Base-by-base conservation (phyloP, 495 filamentous ascomycete genomes). In the Chaetomium cochliodes region DNA sequence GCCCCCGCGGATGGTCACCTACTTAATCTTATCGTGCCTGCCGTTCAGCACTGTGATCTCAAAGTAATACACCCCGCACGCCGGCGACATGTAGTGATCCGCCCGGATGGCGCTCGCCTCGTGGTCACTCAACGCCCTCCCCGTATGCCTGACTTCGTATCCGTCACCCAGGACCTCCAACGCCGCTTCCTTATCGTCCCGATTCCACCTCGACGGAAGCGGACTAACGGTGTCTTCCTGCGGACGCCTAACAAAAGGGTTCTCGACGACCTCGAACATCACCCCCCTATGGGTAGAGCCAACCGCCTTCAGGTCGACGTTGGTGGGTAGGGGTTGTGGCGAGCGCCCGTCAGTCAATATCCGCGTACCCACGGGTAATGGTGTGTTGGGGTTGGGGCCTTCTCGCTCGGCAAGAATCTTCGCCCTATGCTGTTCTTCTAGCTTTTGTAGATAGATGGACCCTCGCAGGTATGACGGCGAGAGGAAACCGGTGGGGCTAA, bases 11-110 rank as follows among this genome's bases (percentile, higher is more conserved):
- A 33, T 25, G 0, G 26, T n/a, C 49, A 82, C 90, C 64, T 84
- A 96, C 92, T 92, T 57, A 20, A 53, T 77, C 91, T 89, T 65
- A 88, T 91, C 71, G 88, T 90, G 89, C 67, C 89, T 90, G 69
- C 88, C 90, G 3, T 89, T 88, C 50, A 93, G 74, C 58, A 99
- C 86, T n/a, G 86, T 90, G 13, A 96, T 86, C 79, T 99, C 94
- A 75, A 90, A 99, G 74, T 99, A 99, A 76, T 97, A 98, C 60
- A 98, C 88, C 0, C 94, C 94, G 68, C 90, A 92, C 74, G 96
- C 87, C 53, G 87, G 82, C n/a, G 94, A 90, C 88, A 98, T 97
- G 28, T 87, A 86, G 74, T 93, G 82, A 70, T 99, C 91, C 42
- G 96, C 86, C 41, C 94, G 88, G 65, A 96, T 84, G 18, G 92